Base-by-base conservation (phyloP, 2,329 filamentous ascomycete genomes). In the Rhinocladiella similis region DNA sequence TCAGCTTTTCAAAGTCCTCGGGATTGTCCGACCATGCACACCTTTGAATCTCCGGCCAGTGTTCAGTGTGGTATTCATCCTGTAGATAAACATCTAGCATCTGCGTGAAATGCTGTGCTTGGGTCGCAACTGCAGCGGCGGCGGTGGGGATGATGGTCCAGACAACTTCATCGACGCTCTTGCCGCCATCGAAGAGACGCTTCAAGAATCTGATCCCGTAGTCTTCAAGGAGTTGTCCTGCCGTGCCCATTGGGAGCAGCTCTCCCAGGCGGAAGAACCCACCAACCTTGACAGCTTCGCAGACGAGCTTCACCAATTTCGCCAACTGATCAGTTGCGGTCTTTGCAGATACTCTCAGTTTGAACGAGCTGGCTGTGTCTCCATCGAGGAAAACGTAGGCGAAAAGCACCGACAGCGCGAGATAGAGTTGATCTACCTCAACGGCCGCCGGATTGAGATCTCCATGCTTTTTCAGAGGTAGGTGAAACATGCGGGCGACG, bases 141-240 rank as follows among this genome's bases (percentile, higher is more conserved):
- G 80, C 80, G 0, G 82, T 83, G 29, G 81, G 81, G 41, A 85
- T 73, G 52, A 85, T 78, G 39, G 78, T 78, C 77, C 79, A 83
- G 27, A 83, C 80, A 22, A 84, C 72, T 18, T 81, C 75, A 22
- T 80, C 70, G 5, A 77, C 68, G 1, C 75, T 71, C 54, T 77
- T 71, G 6, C 76, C 73, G 6, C 73, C 75, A 38, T 75, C 73
- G 16, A 82, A 71, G 9, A 85, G 71, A 12, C 78, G 76, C 52
- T 79, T 68, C 58, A 85, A 80, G 73, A 85, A 79, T 62, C 83
- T 78, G 6, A 76, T 71, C 10, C 82, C 83, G 64, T 84, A 84
- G 52, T 76, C 70, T 43, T 75, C 76, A 25, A 84, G 72, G 1
- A 73, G 66, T 33, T 61, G 52, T 1, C 60, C 63, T n/a, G 59